Conservation (phyloP, 768 basidiomycete genomes). For the Podaxis sp. region DNA sequence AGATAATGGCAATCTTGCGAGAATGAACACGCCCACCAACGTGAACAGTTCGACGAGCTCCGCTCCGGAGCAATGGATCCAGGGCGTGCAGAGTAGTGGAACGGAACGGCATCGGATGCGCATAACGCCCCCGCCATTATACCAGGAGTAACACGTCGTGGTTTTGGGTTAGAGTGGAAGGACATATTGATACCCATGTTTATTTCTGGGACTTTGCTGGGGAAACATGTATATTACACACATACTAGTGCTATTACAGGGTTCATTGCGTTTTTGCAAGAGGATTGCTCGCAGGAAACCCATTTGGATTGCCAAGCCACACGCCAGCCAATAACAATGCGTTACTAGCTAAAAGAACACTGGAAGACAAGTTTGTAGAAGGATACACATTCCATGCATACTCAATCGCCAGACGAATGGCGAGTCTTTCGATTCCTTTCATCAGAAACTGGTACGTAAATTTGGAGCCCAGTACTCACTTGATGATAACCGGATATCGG, state of each 20-base stretch:
- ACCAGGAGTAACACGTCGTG: not conserved
- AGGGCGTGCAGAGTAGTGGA: not conserved
- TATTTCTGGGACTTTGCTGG: no score
- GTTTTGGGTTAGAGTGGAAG: not conserved
- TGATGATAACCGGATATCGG: slow-evolving; percentile 55
- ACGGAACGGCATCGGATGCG: not conserved
- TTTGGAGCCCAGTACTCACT: slow-evolving; percentile 40
- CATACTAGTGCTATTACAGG: not conserved
- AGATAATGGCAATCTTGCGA: no score
- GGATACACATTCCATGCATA: slow-evolving; percentile 22
- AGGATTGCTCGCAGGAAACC: not conserved
- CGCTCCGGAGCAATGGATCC: not conserved
- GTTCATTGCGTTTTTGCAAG: not conserved
- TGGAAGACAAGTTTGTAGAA: slow-evolving; percentile 24
- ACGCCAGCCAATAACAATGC: slow-evolving; percentile 28
- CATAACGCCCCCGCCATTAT: not conserved
- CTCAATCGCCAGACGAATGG: slow-evolving; percentile 15
- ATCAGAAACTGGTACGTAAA: not conserved
- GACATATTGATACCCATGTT: no score
- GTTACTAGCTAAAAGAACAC: slow-evolving; percentile 27
- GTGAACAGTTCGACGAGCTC: not conserved
- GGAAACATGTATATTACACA: no score
- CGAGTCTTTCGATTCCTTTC: not conserved
- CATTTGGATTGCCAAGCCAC: slow-evolving; percentile 27
- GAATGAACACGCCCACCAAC: no score